These are phyloP conservation scores for Lentinula sp. DNA, from an alignment of 768 basidiomycete genomes.

Conservation along the genomic window DNA sequence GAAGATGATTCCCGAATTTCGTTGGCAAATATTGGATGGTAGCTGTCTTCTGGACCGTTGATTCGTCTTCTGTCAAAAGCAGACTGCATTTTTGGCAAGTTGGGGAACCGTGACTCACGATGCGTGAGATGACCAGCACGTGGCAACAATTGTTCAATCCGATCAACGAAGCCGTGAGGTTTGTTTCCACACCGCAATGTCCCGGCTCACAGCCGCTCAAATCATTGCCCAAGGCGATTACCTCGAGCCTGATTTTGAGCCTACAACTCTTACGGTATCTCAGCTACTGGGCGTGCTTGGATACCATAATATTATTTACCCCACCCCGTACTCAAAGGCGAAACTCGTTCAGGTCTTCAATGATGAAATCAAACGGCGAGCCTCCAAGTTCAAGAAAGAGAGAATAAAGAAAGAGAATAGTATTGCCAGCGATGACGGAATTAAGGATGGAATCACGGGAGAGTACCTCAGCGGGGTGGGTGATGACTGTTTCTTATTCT, in stretches of 20 bases:
- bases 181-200: neutral
- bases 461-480: constrained; percentile 50
- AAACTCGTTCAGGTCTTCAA: constrained; percentile 76
- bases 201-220: constrained; percentile 68
- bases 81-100: constrained; percentile 16
- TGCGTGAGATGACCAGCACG: neutral
- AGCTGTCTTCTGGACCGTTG: constrained; percentile 86
- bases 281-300: constrained; percentile 74
- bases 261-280: constrained; percentile 67
- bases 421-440: constrained; percentile 75
- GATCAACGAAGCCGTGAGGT: neutral
- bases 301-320: constrained; percentile 71
- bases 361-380: constrained; percentile 61
- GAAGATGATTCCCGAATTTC: constrained; percentile 15
- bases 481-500: neutral
- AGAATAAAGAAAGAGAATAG: constrained; percentile 61
- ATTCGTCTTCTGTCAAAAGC: constrained; percentile 81
- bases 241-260: constrained; percentile 73
- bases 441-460: constrained; percentile 81
- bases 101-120: neutral
- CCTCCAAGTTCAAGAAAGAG: constrained; percentile 54
- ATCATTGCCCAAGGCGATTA: constrained; percentile 73
- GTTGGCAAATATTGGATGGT: constrained; percentile 51
- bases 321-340: constrained; percentile 69
- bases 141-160: constrained; percentile 1